Conservation (phyloP, 805 yeast species). For the Metschnikowia chrysomelidarum region DNA sequence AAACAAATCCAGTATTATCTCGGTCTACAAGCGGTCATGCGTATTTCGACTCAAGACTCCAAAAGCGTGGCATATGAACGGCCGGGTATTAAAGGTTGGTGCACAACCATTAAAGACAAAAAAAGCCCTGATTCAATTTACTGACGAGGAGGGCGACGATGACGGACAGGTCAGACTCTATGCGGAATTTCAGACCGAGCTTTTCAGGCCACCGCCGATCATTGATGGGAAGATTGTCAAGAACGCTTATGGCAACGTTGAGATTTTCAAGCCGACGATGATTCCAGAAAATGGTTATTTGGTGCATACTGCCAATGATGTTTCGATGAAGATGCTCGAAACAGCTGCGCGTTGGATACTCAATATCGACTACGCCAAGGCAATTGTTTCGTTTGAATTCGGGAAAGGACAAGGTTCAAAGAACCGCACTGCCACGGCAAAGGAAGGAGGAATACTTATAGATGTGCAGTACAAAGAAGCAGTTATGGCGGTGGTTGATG, state of each 20-base stretch:
- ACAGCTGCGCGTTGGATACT: constrained; percentile 65
- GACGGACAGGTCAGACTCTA: constrained; percentile 56
- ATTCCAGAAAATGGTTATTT: constrained; percentile 76
- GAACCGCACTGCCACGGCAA: constrained; percentile 52
- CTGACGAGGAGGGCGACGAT: constrained; percentile 51
- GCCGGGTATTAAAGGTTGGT: constrained; percentile 72
- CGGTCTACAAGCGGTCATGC: constrained; percentile 66
- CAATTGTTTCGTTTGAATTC: constrained; percentile 85
- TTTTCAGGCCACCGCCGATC: constrained; percentile 64
- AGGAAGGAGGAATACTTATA: constrained; percentile 73
- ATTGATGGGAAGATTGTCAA: constrained; percentile 67
- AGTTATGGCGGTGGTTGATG: constrained; percentile 47
- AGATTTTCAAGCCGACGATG: constrained; percentile 75
- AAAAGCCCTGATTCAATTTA: constrained; percentile 12
- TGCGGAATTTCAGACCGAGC: constrained; percentile 73
- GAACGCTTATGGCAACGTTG: constrained; percentile 82
- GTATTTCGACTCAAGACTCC: constrained; percentile 68
- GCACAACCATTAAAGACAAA: constrained; percentile 54
- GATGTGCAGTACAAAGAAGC: constrained; percentile 63
- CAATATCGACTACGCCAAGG: constrained; percentile 78
- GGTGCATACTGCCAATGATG: constrained; percentile 28
- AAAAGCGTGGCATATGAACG: constrained; percentile 82
- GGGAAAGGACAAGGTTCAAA: constrained; percentile 27
- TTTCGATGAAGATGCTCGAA: constrained; percentile 49
- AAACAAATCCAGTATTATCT: constrained; percentile 33